Conservation (phyloP, 2,329 filamentous ascomycete species). For the Diaporthe helianthi region DNA sequence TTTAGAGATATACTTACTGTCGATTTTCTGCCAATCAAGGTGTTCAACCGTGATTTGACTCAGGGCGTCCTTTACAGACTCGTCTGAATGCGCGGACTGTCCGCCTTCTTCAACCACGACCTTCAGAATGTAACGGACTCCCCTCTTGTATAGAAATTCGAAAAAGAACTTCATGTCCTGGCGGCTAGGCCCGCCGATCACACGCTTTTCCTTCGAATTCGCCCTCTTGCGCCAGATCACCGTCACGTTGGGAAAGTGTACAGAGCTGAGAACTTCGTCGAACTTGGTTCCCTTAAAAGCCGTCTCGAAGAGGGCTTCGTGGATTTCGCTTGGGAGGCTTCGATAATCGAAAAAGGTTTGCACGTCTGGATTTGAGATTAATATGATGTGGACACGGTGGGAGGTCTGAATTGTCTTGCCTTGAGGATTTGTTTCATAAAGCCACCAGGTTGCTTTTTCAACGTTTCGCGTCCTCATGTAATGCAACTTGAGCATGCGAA, state of each 20-base stretch:
- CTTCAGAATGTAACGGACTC: neutral
- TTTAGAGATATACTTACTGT: neutral
- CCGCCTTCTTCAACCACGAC: neutral
- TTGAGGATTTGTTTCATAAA: neutral
- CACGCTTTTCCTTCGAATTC: neutral
- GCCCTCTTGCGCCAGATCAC: neutral
- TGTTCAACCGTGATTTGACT: neutral
- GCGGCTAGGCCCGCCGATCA: neutral
- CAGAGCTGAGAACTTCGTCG: neutral
- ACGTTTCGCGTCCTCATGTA: conserved; percentile 16
- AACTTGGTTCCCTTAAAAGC: neutral
- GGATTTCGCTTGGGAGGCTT: neutral
- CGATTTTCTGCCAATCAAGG: neutral
- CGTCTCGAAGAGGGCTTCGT: neutral
- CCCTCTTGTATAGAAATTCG: neutral
- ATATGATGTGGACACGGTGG: no score
- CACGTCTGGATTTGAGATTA: no score
- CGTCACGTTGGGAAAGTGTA: neutral
- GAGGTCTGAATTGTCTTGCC: no score
- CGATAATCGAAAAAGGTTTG: neutral
- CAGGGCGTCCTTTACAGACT: neutral
- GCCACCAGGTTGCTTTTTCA: neutral
- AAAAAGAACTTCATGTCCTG: conserved; percentile 16
- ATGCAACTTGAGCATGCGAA: conserved; percentile 5
- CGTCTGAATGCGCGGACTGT: neutral